Evolutionary conservation across 495 filamentous ascomycete species (phyloP), one percentile per base, ranked within the genome.

Genomic region (Penicillium soppii): DNA sequence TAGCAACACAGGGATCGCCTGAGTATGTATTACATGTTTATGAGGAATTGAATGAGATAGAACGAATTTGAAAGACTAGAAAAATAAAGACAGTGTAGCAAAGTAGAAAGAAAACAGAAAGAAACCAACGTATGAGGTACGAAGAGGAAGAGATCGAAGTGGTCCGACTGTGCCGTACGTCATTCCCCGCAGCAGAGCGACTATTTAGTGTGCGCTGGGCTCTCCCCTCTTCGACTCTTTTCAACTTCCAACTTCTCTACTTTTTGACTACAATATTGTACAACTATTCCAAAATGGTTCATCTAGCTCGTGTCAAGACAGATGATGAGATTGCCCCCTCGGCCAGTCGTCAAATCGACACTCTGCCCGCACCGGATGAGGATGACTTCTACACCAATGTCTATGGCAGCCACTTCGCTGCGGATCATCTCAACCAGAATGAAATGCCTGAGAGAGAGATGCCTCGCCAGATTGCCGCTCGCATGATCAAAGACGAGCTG

Each of bases 401-500:
- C 54, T 96, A 96, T 61, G 91, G 91, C 61, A 88, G 85, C 40
- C 80, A 75, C 25, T 96, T 88, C 65, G 91, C 91, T 10, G 82
- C 84, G 25, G 68, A 84, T 56, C 87, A 91, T 66, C 79, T 96
- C 43, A 88, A 89, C 30, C 82, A 80, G 59, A 79, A 86, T 63
- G 86, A 90, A 67, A 95, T 96, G 87, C 91, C 91, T n/a, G 91
- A 95, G 61, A 57, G 68, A 6, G 89, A 92, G 69, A 92, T 92
- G 90, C 90, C 90, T 36, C 86, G 83, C 51, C 88, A 95, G 58
- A 77, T 92, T n/a, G 91, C 91, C 10, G 92, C 95, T 68, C 86
- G 90, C 36, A 89, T 95, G 89, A 96, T 96, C 74, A 92, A 91
- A 73, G 91, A 96, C 63, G 90, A 96, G 61, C 69, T 95, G 59